A percentile compares a stretch with the other conserved stretches of the same genome.
phyloP scores from a whole-genome alignment of 2,329 filamentous ascomycete species.

The Nannizzia gypsea region DNA sequence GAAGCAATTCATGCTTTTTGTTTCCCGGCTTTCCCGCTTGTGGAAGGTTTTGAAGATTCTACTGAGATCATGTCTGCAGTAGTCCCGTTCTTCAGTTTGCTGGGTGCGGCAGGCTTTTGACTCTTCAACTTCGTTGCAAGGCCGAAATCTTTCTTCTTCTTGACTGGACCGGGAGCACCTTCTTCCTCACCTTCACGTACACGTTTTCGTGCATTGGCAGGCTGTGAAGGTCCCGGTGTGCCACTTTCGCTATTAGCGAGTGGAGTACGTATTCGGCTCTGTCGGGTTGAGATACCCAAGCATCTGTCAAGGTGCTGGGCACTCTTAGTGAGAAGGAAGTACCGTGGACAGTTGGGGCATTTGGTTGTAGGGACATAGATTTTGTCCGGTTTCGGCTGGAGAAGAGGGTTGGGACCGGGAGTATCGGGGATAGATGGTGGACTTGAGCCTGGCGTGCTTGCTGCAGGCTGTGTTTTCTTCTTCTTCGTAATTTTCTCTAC shows the following conservation, averaged over 20 bases:
- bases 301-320: slow-evolving; percentile 52
- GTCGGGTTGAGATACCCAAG: slow-evolving; percentile 45
- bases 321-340: slow-evolving; percentile 49
- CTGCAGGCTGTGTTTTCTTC: slow-evolving; percentile 27
- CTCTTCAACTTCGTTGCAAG: slow-evolving; percentile 23
- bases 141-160: slow-evolving; percentile 11
- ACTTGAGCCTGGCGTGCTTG: slow-evolving; percentile 27
- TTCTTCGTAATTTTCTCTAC: slow-evolving; percentile 38
- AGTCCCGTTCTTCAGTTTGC: slow-evolving; percentile 33
- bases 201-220: slow-evolving; percentile 16
- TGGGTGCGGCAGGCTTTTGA: slow-evolving; percentile 28
- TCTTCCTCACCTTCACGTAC: slow-evolving; percentile 15
- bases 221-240: slow-evolving; percentile 16
- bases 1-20: slow-evolving; percentile 4
- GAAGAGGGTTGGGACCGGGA: slow-evolving; percentile 19
- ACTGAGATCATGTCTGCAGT: slow-evolving; percentile 23
- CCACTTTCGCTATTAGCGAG: slow-evolving; percentile 32
- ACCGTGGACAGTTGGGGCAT: slow-evolving; percentile 50
- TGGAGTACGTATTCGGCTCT: slow-evolving; percentile 34
- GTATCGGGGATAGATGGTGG: slow-evolving; percentile 25
- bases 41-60: neutral
- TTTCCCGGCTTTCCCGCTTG: slow-evolving; percentile 5
- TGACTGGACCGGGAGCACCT: neutral
- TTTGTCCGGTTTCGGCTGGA: slow-evolving; percentile 21
- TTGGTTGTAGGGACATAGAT: slow-evolving; percentile 34